phyloP scores from a whole-genome alignment of 208 protist species.

The Trypanosoma theileri region DNA sequence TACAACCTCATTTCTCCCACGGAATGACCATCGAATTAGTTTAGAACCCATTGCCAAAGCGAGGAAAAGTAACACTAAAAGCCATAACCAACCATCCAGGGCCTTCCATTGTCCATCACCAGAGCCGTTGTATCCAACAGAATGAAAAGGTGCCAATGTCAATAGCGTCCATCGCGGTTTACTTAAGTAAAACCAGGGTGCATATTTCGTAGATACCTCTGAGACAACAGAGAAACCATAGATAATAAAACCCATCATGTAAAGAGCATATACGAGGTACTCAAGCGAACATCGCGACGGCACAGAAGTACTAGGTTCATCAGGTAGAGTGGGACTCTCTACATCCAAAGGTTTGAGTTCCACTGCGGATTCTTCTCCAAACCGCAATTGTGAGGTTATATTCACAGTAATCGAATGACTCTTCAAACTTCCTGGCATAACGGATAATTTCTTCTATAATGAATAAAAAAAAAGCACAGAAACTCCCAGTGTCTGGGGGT shows the following conservation, averaged over 20 bases:
- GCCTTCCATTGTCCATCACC: slow-evolving; percentile 11
- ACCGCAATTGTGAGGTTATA: no score
- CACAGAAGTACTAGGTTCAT: neutral
- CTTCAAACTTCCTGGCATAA: no score
- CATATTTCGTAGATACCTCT: neutral
- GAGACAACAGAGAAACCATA: slow-evolving; percentile 16
- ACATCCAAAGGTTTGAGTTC: neutral
- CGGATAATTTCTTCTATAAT: no score
- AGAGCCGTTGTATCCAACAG: slow-evolving; percentile 13
- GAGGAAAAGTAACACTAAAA: neutral
- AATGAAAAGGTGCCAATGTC: neutral
- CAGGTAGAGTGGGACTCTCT: neutral
- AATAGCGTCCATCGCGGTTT: slow-evolving; percentile 13
- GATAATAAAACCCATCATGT: neutral
- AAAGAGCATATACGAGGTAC: neutral
- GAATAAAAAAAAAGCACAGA: no score
- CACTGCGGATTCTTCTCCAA: neutral
- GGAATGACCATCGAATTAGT: neutral
- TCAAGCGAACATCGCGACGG: neutral
- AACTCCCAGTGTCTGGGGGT: no score
- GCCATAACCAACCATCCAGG: slow-evolving; percentile 1
- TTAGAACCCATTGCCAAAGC: slow-evolving; percentile 10
- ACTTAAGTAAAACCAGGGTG: neutral
- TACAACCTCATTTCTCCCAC: neutral
- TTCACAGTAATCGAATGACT: no score